Base-by-base conservation (phyloP, 139 green algal genomes). In the Chlamydomonas incerta region DNA sequence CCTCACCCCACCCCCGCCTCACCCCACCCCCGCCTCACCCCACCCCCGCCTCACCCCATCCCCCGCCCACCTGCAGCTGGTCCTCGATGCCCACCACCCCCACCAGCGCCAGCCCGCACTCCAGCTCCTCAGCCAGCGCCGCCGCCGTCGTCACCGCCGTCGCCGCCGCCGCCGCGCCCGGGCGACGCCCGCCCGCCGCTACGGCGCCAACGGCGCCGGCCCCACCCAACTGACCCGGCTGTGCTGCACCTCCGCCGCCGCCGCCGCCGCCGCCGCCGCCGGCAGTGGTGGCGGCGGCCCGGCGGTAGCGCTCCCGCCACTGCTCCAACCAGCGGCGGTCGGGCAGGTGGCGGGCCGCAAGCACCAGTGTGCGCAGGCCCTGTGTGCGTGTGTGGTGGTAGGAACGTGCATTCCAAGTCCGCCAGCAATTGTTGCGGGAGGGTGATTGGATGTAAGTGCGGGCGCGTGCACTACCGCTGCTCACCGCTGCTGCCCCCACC, bases 71-170 rank as follows among this genome's bases (percentile, higher is more conserved):
- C 88, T 95, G 92, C 82, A 95, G 82, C 84, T 92, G 93, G 85
- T 96, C 94, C 81, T 96, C 93, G 2, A 96, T 91, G 52, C 92
- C 93, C 29, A 92, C 95, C 46, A 87, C 90, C 8, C 94, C 94
- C 73, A 96, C 77, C 75, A 96, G 72, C 71, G 55, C 68, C 67
- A 96, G 76, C 6, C 91, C 85, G 0, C 28, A 34, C 92, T 96
- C 94, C 58, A 96, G 62, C 68, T 86, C 63, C 41, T 88, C 85
- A 58, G 91, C 74, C 55, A 87, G 82, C 29, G 82, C 91, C 6
- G 91, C 92, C 29, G 97, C 63, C 17, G 63, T 29, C 28, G n/a
- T 20, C 62, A 13, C 21, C 28, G 18, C 26, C 63, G 29, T 70
- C 14, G 28, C 62, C 62, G 28, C 62, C 62, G 26, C 62, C 21